phyloP scores from a whole-genome alignment of 768 basidiomycete genomes.

The Sarcodon aspratus region DNA sequence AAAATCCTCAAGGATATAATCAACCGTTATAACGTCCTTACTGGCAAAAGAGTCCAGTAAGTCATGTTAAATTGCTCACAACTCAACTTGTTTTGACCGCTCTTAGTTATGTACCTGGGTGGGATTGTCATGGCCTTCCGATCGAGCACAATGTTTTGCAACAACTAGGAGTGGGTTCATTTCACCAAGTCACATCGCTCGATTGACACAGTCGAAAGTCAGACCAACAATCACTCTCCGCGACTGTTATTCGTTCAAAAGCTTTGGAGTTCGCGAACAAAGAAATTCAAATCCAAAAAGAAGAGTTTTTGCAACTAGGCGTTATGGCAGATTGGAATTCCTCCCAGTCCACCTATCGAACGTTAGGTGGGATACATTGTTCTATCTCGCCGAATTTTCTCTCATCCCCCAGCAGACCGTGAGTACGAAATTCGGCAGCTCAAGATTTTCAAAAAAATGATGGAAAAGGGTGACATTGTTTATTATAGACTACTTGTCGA shows the following conservation, averaged over 20 bases:
- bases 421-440: slow-evolving; percentile 85
- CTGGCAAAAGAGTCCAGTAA: slow-evolving; percentile 75
- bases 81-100: neutral
- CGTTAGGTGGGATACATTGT: slow-evolving; percentile 47
- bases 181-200: neutral
- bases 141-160: slow-evolving; percentile 92
- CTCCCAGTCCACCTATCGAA: slow-evolving; percentile 62
- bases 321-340: slow-evolving; percentile 88
- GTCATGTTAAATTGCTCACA: slow-evolving; percentile 16
- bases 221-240: slow-evolving; percentile 43
- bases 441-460: slow-evolving; percentile 78
- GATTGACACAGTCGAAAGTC: slow-evolving; percentile 23
- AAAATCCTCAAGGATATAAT: slow-evolving; percentile 96
- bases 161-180: slow-evolving; percentile 49
- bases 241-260: slow-evolving; percentile 51
- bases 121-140: slow-evolving; percentile 97
- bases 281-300: slow-evolving; percentile 65
- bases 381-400: neutral
- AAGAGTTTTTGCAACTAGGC: slow-evolving; percentile 71
- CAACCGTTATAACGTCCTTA: slow-evolving; percentile 74
- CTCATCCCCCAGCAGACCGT: slow-evolving; percentile 42
- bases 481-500: neutral
- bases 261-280: slow-evolving; percentile 64
- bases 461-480: slow-evolving; percentile 50
- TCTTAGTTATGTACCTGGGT: slow-evolving; percentile 82